Evolutionary conservation across 169 alveolate genomes (phyloP).

Genomic region (Plasmodium inui): DNA sequence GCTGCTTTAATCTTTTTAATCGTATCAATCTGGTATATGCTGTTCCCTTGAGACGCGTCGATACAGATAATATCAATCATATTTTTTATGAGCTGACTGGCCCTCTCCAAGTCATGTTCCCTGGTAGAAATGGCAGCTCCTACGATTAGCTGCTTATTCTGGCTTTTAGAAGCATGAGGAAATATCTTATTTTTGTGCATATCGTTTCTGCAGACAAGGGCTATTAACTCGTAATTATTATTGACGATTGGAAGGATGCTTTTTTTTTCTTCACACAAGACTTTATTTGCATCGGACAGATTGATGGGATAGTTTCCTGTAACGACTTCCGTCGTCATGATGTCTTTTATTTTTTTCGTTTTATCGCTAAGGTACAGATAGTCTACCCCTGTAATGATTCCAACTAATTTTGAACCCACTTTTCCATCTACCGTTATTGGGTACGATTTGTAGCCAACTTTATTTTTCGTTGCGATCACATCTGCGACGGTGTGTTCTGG

Average conservation of each 20-base stretch:
- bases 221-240: conserved; percentile 87
- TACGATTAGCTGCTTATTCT: conserved; percentile 89
- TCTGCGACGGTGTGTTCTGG: conserved; percentile 90
- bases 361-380: conserved; percentile 88
- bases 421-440: conserved; percentile 91
- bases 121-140: conserved; percentile 91
- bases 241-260: conserved; percentile 91
- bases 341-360: conserved; percentile 82
- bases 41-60: conserved; percentile 95
- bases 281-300: conserved; percentile 88
- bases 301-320: conserved; percentile 89
- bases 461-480: conserved; percentile 81
- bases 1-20: conserved; percentile 89
- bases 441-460: conserved; percentile 84
- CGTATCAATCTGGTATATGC: conserved; percentile 90
- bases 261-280: conserved; percentile 86
- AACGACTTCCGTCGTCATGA: conserved; percentile 88
- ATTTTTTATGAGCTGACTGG: conserved; percentile 78
- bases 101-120: conserved; percentile 79
- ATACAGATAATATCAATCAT: conserved; percentile 88
- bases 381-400: conserved; percentile 91
- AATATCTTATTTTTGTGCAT: conserved; percentile 88
- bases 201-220: conserved; percentile 91
- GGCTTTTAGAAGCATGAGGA: conserved; percentile 91
- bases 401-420: conserved; percentile 90